Percentiles rank a stretch among this genome's conserved stretches.
Evolutionary conservation across 2,329 filamentous ascomycete genomes (phyloP).

Genomic region (Alternaria arborescens): DNA sequence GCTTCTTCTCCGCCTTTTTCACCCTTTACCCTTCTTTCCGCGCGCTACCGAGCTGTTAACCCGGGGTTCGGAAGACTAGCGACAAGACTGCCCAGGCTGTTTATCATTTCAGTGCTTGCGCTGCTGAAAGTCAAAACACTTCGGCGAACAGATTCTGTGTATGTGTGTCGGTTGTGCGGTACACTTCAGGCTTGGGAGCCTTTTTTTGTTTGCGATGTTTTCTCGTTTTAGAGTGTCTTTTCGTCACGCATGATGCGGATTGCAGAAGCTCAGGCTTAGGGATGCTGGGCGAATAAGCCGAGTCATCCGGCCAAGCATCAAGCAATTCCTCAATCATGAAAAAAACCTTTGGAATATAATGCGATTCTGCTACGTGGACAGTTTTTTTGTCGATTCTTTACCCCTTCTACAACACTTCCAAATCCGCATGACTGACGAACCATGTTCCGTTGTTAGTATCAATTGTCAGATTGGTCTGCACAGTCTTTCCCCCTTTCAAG

Average conservation of each 20-base stretch:
- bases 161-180: not conserved
- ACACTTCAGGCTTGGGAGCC: not conserved
- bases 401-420: constrained; percentile 32
- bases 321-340: not conserved
- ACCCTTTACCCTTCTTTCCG: not conserved
- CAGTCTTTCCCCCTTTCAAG: constrained; percentile 58
- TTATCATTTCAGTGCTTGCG: not conserved
- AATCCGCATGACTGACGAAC: constrained; percentile 42
- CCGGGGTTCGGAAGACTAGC: not conserved
- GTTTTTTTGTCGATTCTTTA: not conserved
- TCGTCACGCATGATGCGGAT: not conserved
- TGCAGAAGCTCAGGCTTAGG: not conserved
- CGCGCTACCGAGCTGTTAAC: not conserved
- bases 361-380: not conserved
- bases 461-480: constrained; percentile 47
- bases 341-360: not conserved
- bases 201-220: not conserved
- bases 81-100: not conserved
- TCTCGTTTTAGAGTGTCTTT: not conserved
- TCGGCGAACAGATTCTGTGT: not conserved
- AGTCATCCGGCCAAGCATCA: not conserved
- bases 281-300: not conserved
- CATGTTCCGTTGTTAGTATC: constrained; percentile 47
- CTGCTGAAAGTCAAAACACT: not conserved
- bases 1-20: constrained; percentile 6